Evolutionary conservation across 106 monocot genomes (phyloP).

Genomic region (Ottelia alismoides): DNA sequence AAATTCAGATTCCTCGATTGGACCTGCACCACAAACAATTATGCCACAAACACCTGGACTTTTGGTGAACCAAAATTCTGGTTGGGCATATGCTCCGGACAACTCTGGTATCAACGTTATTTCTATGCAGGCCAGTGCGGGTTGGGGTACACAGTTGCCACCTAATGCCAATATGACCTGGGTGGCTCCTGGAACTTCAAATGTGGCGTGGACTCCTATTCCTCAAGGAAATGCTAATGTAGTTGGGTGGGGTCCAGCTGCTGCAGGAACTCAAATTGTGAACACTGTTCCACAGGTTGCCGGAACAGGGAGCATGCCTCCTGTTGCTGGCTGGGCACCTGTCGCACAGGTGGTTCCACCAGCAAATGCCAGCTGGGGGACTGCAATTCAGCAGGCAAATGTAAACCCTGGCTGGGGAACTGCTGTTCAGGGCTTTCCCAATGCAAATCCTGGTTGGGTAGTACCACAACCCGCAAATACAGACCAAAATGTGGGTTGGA

Average conservation of each 20-base stretch:
- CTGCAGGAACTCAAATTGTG: no score
- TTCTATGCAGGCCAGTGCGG: background rate
- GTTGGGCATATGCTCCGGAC: background rate
- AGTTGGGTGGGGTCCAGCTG: no score
- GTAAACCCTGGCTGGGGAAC: constrained; percentile 12
- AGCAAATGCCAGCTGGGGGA: constrained; percentile 5
- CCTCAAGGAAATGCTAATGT: constrained; percentile 33
- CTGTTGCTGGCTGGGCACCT: constrained; percentile 19
- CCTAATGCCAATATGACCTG: background rate
- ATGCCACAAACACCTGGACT: no score
- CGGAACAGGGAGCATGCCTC: no score
- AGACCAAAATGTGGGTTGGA: background rate
- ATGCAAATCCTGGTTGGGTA: constrained; percentile 7
- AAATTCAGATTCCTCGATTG: no score
- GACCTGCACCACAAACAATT: no score
- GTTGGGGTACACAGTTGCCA: constrained; percentile 4
- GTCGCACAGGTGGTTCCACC: constrained; percentile 14
- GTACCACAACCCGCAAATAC: background rate
- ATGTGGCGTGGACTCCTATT: constrained; percentile 17
- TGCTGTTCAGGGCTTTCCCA: constrained; percentile 7
- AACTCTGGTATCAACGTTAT: background rate
- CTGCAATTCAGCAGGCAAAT: constrained; percentile 14
- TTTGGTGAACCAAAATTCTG: background rate
- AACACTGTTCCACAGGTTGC: no score
- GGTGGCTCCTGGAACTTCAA: constrained; percentile 7